Percentiles rank a stretch among this genome's conserved stretches.
These are phyloP conservation scores for Diplocarpon mali DNA, from an alignment of 2,329 filamentous ascomycete genomes.

Conservation along the genomic window DNA sequence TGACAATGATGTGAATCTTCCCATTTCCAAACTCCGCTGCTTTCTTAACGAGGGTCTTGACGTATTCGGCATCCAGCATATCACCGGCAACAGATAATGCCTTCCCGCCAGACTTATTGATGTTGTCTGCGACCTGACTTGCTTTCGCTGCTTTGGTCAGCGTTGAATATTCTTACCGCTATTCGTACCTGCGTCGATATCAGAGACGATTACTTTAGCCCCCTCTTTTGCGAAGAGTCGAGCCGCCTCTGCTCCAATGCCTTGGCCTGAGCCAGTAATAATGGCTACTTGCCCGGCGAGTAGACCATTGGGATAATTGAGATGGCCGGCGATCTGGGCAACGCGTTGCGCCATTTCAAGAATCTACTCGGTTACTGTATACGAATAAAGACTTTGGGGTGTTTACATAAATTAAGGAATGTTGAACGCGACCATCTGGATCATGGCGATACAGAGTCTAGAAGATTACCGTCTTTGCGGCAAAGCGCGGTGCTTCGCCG, in stretches of 20 bases:
- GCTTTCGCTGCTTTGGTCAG: slow-evolving; percentile 49
- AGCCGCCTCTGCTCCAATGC: slow-evolving; percentile 78
- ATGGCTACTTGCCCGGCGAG: slow-evolving; percentile 75
- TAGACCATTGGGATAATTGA: slow-evolving; percentile 73
- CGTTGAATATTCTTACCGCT: slow-evolving; percentile 4
- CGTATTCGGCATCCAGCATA: slow-evolving; percentile 59
- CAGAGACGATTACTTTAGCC: slow-evolving; percentile 71
- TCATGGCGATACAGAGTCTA: not conserved
- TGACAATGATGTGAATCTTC: slow-evolving; percentile 85
- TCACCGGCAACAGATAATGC: slow-evolving; percentile 70
- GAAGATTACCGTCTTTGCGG: not conserved
- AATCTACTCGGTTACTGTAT: not conserved
- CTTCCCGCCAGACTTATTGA: slow-evolving; percentile 52
- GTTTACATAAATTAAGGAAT: not conserved
- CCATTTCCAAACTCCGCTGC: slow-evolving; percentile 71
- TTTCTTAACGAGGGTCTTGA: slow-evolving; percentile 59
- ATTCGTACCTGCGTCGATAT: slow-evolving; percentile 61
- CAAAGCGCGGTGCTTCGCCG: not conserved
- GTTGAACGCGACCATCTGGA: not conserved
- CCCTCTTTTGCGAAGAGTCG: slow-evolving; percentile 79
- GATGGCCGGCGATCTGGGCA: slow-evolving; percentile 62
- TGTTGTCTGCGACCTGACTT: slow-evolving; percentile 53
- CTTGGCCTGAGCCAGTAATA: slow-evolving; percentile 77
- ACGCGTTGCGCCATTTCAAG: slow-evolving; percentile 37
- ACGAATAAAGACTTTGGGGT: no score